Evolutionary conservation across 306 rosid species (phyloP).

Genomic region (Casuarina cunninghamiana): DNA sequence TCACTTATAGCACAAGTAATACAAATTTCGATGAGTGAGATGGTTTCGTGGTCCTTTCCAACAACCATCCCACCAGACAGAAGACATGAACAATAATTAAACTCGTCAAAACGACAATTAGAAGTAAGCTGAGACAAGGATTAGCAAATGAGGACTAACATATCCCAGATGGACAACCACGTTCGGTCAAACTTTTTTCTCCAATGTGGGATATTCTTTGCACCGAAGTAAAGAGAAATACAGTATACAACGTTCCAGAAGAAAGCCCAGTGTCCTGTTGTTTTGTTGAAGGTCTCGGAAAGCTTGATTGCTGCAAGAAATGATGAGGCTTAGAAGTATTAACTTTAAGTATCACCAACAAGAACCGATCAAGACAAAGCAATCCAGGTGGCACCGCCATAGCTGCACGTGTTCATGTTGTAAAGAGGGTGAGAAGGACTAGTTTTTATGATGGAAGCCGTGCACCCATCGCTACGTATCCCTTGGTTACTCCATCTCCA

Average conservation of each 20-base stretch:
- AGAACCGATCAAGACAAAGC: background rate
- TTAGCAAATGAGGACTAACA: constrained; percentile 10
- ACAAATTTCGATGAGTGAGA: constrained; percentile 25
- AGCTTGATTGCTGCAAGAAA: background rate
- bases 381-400: constrained; percentile 24
- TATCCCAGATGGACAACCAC: constrained; percentile 27
- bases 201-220: constrained; percentile 4
- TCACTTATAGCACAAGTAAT: constrained; percentile 11
- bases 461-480: constrained; percentile 63
- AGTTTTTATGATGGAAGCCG: constrained; percentile 31
- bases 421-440: background rate
- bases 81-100: constrained; percentile 22
- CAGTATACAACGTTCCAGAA: background rate
- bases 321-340: background rate
- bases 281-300: background rate
- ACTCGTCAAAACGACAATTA: constrained; percentile 34
- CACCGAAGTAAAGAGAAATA: constrained; percentile 23
- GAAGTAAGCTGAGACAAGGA: constrained; percentile 21
- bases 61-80: constrained; percentile 43
- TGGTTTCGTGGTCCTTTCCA: constrained; percentile 46
- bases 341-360: background rate
- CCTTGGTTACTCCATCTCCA: constrained; percentile 25
- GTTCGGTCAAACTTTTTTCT: constrained; percentile 12
- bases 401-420: background rate
- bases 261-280: background rate